Conservation (phyloP, 1,284 basidiomycete genomes). For the Tranzscheliella williamsii region DNA sequence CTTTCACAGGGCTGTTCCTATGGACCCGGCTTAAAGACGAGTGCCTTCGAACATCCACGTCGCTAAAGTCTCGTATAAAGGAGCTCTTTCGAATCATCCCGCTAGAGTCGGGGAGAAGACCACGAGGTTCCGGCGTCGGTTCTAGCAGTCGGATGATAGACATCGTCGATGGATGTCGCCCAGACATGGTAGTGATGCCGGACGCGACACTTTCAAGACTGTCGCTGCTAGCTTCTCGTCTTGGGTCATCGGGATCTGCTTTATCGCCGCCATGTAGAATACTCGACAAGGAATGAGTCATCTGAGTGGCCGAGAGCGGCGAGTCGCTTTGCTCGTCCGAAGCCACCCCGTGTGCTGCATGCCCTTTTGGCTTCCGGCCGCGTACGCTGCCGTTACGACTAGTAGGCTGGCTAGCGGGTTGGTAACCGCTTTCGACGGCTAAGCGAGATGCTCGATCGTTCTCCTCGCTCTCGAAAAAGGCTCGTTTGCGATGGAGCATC, state of each 20-base stretch:
- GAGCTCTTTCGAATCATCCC: constrained; percentile 2
- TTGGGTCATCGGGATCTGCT: background rate
- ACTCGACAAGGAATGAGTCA: constrained; percentile 9
- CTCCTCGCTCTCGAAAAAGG: constrained; percentile 57
- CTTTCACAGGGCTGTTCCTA: background rate
- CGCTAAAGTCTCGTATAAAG: constrained; percentile 2
- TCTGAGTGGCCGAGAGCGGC: constrained; percentile 7
- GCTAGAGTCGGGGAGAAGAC: constrained; percentile 14
- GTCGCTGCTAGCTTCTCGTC: constrained; percentile 41
- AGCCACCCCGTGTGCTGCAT: background rate
- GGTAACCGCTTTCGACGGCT: constrained; percentile 38
- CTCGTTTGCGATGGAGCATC: constrained; percentile 53
- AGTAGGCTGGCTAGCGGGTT: constrained; percentile 18
- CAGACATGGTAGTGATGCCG: constrained; percentile 45
- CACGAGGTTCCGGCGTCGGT: constrained; percentile 19
- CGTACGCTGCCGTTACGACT: constrained; percentile 40
- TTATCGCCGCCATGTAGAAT: constrained; percentile 4
- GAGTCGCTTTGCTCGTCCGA: background rate
- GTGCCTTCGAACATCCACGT: constrained; percentile 10
- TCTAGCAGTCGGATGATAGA: constrained; percentile 41
- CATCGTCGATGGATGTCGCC: constrained; percentile 12
- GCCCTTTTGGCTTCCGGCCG: constrained; percentile 7
- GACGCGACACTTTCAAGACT: constrained; percentile 46
- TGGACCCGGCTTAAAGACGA: constrained; percentile 13
- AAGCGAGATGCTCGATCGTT: constrained; percentile 46